A percentile compares a stretch with the other conserved stretches of the same genome.
These are phyloP conservation scores for Lenwebbia sp. DNA, from an alignment of 345 rosid species.

Conservation along the genomic window DNA sequence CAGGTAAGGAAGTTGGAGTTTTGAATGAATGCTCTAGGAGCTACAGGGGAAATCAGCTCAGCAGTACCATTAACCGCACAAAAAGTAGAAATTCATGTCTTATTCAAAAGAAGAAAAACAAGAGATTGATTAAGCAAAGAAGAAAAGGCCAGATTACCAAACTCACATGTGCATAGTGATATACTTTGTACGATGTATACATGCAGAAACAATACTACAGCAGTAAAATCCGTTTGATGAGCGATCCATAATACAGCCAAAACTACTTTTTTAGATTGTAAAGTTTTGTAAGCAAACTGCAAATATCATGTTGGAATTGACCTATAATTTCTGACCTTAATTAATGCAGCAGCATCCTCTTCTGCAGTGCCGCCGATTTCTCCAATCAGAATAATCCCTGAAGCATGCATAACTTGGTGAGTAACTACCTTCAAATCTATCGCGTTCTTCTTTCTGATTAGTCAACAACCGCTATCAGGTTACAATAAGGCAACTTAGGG, in stretches of 20 bases:
- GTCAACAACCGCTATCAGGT: not conserved
- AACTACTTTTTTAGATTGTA: not conserved
- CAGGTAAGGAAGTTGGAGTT: not conserved
- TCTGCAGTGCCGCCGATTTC: constrained; percentile 98
- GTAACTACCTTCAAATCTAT: not conserved
- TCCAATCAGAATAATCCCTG: constrained; percentile 89
- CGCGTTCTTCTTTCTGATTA: not conserved
- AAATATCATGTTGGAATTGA: not conserved
- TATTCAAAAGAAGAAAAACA: not conserved
- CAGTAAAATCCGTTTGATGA: not conserved
- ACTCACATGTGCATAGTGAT: not conserved
- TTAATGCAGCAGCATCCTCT: constrained; percentile 90
- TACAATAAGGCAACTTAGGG: not conserved
- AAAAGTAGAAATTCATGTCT: not conserved
- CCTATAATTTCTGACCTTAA: constrained; percentile 27
- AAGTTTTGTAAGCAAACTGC: not conserved
- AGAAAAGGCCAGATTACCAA: not conserved
- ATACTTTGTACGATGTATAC: not conserved
- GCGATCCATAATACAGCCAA: not conserved
- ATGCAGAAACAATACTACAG: not conserved
- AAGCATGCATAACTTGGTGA: not conserved
- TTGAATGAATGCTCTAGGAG: not conserved
- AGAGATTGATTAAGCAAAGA: not conserved
- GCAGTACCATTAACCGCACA: not conserved
- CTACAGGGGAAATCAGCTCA: not conserved